Evolutionary conservation across 768 basidiomycete species (phyloP), one percentile per base, ranked within the genome.

Genomic region (Lactifluus subvellereus): DNA sequence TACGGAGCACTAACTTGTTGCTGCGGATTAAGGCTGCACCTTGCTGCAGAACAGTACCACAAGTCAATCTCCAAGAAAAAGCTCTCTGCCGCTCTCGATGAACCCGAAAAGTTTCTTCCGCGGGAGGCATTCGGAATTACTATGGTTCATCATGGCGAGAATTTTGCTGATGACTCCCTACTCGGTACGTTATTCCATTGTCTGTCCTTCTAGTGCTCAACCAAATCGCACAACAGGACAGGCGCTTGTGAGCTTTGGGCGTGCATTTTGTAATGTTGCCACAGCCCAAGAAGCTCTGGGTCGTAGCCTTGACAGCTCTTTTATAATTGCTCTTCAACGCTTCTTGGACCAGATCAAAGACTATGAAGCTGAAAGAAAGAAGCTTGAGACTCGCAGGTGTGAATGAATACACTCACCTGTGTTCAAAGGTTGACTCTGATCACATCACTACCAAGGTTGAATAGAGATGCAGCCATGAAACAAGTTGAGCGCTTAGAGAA

Each of bases 191-290:
- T 43, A 42, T 54, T 53, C 37, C 48, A 37, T 49, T 18, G 0
- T 52, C 33, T 16, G 5, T 50, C n/a, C 33, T 38, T 11, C 32
- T 35, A 42, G 55, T 38, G 45, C 60, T 52, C 22, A 33, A 61
- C 42, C 33, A 4, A 63, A 56, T 35, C 18, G 18, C 45, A 30
- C 27, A 35, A 18, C 53, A 91, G 92, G 91, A 14, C 79, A 80
- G n/a, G 86, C 84, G 1, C 78, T 97, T 16, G 79, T 88, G 14
- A 84, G 81, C 61, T 72, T 93, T 45, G 94, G 94, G 22, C 85
- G 88, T 62, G 90, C 90, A 1, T 89, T 93, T 70, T 93, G 89
- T 76, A 88, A 88, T 71, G 76, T 92, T 27, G 93, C 94, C 9
- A 85, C 84, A 16, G 77, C 93, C 14, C 94, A 97, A 72, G 92